Conservation (phyloP, 352 stramenopile genomes). For the Paralagenidium karlingii region DNA sequence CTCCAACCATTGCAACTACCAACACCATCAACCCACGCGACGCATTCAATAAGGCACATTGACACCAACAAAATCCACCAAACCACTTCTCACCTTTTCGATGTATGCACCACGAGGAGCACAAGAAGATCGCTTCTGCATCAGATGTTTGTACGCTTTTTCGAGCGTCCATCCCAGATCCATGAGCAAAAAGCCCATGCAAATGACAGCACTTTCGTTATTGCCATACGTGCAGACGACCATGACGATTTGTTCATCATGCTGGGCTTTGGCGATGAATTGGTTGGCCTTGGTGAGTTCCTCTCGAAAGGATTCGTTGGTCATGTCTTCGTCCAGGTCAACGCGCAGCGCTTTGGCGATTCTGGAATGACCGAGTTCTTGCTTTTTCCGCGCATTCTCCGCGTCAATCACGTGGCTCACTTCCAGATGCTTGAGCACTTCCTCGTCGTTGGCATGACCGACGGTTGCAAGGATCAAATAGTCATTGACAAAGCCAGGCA, state of each 20-base stretch:
- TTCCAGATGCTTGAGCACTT: conserved; percentile 38
- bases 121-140: conserved; percentile 40
- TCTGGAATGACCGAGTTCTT: conserved; percentile 16
- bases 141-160: conserved; percentile 41
- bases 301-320: conserved; percentile 39
- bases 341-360: no score
- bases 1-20: conserved; percentile 33
- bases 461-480: conserved; percentile 47
- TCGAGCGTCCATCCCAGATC: conserved; percentile 43
- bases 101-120: conserved; percentile 51
- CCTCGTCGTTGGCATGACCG: conserved; percentile 33
- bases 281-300: conserved; percentile 26
- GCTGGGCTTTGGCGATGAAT: conserved; percentile 21
- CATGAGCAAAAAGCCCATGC: conserved; percentile 51
- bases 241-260: conserved; percentile 34
- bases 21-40: not conserved
- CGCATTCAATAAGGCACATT: not conserved
- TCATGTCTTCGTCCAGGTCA: conserved; percentile 49
- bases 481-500: conserved; percentile 40
- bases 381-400: conserved; percentile 46
- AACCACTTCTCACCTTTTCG: conserved; percentile 26
- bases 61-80: not conserved
- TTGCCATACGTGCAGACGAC: conserved; percentile 64
- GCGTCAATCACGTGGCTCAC: conserved; percentile 36
- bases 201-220: conserved; percentile 56